Evolutionary conservation across 2,329 filamentous ascomycete species (phyloP), one percentile per base, ranked within the genome.

Genomic region (Capronia americana): DNA sequence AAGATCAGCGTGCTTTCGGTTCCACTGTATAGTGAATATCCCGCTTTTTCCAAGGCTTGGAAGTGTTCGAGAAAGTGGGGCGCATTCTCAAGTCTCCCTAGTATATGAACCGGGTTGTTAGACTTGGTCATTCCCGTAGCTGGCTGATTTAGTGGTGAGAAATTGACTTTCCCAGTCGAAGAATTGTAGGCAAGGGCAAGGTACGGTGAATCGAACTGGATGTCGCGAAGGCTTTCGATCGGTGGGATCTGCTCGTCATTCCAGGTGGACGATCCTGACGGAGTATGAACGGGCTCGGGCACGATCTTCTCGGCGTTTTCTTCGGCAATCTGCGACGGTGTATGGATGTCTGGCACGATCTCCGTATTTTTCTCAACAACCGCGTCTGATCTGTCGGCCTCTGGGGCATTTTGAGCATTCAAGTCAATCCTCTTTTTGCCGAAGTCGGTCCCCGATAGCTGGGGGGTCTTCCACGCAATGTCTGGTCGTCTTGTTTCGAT

Each of bases 51-150:
- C 73, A 82, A 76, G 30, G 73, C 66, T 4, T 73, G 72, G 44
- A 82, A 79, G 62, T 79, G 76, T 3, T 76, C 76, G 1, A 82
- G 68, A 54, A 81, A 82, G 41, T 77, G 78, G n/a, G 77, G 76
- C 2, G 79, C 77, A 28, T 78, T 76, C 38, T 78, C 75, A 7
- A 82, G 70, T 11, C 73, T 75, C 20, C 76, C 71, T 7, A 82
- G 71, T 5, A 80, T 71, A 12, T 79, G 75, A n/a, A 73, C 70
- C 6, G 77, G 73, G 60, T 74, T 67, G 6, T 28, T 48, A 7
- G 63, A 26, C 23, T 62, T 60, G n/a, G 56, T 59, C 23, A 55
- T 24, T 24, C 48, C 24, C 1, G 48, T 51, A 24, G 61, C 41
- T 14, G 64, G 62, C 34, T 65, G 61, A 41, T 66, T 68, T 55